A percentile compares a stretch with the other conserved stretches of the same genome.
Conservation (phyloP, 2,329 filamentous ascomycete genomes). For the Anthostomella pinea region DNA sequence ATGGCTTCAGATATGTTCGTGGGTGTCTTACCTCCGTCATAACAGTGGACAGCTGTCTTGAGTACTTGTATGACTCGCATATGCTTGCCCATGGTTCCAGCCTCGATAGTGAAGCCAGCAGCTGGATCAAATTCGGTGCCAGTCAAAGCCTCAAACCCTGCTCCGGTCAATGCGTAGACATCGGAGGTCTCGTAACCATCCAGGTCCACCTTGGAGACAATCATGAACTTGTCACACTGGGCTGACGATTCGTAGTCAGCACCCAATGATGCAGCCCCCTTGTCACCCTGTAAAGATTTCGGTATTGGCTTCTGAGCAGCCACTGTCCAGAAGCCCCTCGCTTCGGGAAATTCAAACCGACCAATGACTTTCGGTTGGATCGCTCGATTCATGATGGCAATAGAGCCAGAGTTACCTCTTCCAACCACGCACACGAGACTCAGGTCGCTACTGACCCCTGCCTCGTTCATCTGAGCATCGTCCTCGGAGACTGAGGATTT, state of each 20-base stretch:
- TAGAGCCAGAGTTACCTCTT: conserved; percentile 60
- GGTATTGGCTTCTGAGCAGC: conserved; percentile 65
- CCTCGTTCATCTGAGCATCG: conserved; percentile 42
- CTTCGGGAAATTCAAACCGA: conserved; percentile 69
- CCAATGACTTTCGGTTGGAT: conserved; percentile 72
- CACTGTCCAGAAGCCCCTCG: conserved; percentile 78
- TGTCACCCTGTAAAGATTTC: conserved; percentile 53
- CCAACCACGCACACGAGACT: conserved; percentile 63
- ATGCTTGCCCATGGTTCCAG: conserved; percentile 76
- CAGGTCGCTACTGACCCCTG: conserved; percentile 53
- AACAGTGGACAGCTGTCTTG: conserved; percentile 82
- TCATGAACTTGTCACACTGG: conserved; percentile 75
- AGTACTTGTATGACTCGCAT: conserved; percentile 84
- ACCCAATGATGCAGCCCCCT: conserved; percentile 47
- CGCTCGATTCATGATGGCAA: conserved; percentile 75
- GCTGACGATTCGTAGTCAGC: conserved; percentile 57
- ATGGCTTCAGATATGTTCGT: neutral
- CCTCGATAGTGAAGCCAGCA: conserved; percentile 81
- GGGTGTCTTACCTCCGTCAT: conserved; percentile 72
- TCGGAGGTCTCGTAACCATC: conserved; percentile 74
- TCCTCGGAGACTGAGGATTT: conserved; percentile 45
- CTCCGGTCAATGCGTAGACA: conserved; percentile 71
- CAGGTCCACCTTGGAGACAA: conserved; percentile 70
- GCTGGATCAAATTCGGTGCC: conserved; percentile 90
- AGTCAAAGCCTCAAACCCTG: conserved; percentile 70